A percentile compares a stretch with the other conserved stretches of the same genome.
Conservation (phyloP, 371 early-diverging fungal genomes). For the Mortierella sp. region DNA sequence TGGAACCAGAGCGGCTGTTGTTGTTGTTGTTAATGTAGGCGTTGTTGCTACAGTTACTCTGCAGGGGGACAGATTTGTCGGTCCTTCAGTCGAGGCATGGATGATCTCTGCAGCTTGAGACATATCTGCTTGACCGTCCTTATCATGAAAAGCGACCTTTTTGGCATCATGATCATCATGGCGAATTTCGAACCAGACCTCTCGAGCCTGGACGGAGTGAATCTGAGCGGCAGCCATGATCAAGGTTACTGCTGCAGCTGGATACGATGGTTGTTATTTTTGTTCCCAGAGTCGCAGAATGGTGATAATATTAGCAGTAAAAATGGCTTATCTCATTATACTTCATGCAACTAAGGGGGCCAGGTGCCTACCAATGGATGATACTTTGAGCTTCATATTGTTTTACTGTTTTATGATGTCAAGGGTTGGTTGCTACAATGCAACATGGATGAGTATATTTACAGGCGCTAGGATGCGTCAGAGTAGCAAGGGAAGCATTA, state of each 20-base stretch:
- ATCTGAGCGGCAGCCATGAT: conserved; percentile 5
- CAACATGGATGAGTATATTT: background rate
- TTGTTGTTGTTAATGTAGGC: background rate
- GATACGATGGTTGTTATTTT: background rate
- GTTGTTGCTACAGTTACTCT: background rate
- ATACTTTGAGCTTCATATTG: conserved; percentile 14
- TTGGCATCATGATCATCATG: background rate
- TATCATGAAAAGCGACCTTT: background rate
- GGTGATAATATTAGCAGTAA: background rate
- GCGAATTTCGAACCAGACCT: conserved; percentile 6
- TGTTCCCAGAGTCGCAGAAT: background rate
- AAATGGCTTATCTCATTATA: no score
- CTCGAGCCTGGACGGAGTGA: conserved; percentile 4
- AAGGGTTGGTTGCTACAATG: background rate
- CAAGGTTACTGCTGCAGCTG: conserved; percentile 13
- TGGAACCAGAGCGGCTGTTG: background rate
- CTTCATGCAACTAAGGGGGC: no score
- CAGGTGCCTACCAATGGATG: conserved; percentile 15
- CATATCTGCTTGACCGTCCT: background rate
- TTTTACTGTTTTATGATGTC: background rate
- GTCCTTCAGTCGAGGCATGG: conserved; percentile 2
- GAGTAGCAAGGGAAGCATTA: background rate
- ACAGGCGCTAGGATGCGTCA: background rate
- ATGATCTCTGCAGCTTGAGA: conserved; percentile 7
- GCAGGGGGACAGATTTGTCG: background rate